Conservation (phyloP, 371 early-diverging fungal species). For the Mortierella sp. region DNA sequence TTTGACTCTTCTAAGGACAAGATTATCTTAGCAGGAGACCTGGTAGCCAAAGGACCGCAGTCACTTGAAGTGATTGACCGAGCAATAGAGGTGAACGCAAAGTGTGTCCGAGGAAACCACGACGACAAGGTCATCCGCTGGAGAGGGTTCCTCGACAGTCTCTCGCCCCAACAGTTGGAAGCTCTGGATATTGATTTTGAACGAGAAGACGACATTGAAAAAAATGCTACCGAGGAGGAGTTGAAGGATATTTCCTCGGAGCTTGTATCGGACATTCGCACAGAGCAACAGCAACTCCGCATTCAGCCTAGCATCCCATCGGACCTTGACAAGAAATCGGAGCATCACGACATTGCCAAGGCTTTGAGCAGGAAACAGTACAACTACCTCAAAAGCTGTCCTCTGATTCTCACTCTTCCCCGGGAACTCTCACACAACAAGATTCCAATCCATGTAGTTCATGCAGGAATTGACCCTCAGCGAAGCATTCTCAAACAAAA, state of each 20-base stretch:
- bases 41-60: constrained; percentile 78
- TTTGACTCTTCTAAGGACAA: constrained; percentile 64
- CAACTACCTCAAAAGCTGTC: constrained; percentile 70
- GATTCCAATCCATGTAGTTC: constrained; percentile 70
- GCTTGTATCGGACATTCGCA: neutral
- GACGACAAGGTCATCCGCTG: constrained; percentile 79
- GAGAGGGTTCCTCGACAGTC: constrained; percentile 64
- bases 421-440: constrained; percentile 28
- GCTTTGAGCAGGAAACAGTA: constrained; percentile 66
- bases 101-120: constrained; percentile 83
- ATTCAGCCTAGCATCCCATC: constrained; percentile 16
- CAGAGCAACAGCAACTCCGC: neutral
- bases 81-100: constrained; percentile 62
- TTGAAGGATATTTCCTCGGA: constrained; percentile 1
- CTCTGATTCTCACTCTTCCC: constrained; percentile 72
- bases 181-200: neutral
- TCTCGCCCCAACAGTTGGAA: constrained; percentile 15
- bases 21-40: constrained; percentile 77
- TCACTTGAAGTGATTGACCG: constrained; percentile 72
- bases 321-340: constrained; percentile 39
- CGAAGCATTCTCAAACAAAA: constrained; percentile 62
- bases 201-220: constrained; percentile 3
- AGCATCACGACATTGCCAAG: constrained; percentile 57
- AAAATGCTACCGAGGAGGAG: neutral
- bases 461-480: constrained; percentile 77